Conservation (phyloP, 1,284 basidiomycete genomes). For the Trametes polyzona region DNA sequence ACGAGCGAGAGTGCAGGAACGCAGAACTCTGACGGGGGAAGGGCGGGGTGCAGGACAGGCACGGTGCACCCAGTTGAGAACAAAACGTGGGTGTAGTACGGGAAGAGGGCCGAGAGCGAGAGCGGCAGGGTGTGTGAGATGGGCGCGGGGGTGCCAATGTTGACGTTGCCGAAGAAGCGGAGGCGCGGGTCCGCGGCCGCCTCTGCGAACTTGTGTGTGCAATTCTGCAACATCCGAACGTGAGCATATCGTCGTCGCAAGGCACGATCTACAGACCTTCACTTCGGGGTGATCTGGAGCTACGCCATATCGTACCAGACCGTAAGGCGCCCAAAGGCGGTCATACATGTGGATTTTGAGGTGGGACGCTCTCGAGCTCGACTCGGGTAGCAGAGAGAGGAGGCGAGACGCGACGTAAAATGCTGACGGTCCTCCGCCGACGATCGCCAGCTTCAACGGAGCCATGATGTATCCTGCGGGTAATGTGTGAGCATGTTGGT, state of each 20-base stretch:
- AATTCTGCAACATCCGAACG: conserved; percentile 69
- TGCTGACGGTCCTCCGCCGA: conserved; percentile 92
- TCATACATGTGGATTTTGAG: conserved; percentile 90
- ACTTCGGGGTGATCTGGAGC: conserved; percentile 99
- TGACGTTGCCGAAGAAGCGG: conserved; percentile 92
- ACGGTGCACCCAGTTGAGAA: conserved; percentile 82
- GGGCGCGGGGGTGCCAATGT: conserved; percentile 54
- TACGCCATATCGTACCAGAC: conserved; percentile 94
- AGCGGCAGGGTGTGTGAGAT: conserved; percentile 57
- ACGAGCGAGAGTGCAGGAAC: conserved; percentile 87
- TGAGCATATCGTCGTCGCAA: background rate
- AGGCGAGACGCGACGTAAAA: conserved; percentile 93
- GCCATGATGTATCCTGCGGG: no score
- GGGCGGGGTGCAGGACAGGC: conserved; percentile 58
- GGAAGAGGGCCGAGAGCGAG: conserved; percentile 58
- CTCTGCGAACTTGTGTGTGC: conserved; percentile 92
- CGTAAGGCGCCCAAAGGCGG: conserved; percentile 92
- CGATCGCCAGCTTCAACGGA: conserved; percentile 71
- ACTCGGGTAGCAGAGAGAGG: conserved; percentile 61
- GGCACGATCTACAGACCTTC: conserved; percentile 63
- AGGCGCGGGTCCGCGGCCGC: conserved; percentile 77
- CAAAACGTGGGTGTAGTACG: conserved; percentile 81
- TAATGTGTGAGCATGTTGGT: no score
- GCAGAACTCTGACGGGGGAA: conserved; percentile 59
- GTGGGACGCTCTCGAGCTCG: conserved; percentile 41